Base-by-base conservation (phyloP, 2,329 filamentous ascomycete species). In the Lomentospora prolificans region DNA sequence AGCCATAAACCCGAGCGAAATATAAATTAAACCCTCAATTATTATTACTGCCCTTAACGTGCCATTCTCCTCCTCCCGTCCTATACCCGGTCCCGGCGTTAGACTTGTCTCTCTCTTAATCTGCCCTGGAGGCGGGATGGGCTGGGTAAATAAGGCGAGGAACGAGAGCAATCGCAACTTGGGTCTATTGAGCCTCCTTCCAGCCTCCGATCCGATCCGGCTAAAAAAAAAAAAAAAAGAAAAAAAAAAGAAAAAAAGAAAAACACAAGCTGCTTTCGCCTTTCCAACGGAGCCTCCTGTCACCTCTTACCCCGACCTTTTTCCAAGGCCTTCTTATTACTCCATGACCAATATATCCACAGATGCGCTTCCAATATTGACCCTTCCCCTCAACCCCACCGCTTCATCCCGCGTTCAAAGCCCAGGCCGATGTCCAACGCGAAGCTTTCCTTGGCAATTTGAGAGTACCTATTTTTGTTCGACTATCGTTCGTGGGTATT, bases 381-480 rank as follows among this genome's bases (percentile, higher is more conserved):
- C 22, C 22, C 17, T 7, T 22, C 24, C 44, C 7, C 10, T 10
- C 8, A n/a, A 12, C 22, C 17, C 44, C 44, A 25, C 44, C 44
- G 44, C n/a, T 17, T n/a, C 36, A 8, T 41, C 36, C 36, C 36
- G 36, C 14, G 36, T 41, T 8, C 36, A 41, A 19, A 19, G n/a
- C n/a, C n/a, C n/a, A n/a, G n/a, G n/a, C n/a, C n/a, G n/a, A n/a
- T 12, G 30, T 6, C 30, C 30, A 7, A 19, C 44, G 22, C 44
- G 44, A 48, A 25, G 44, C 22, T 48, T 48, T 48, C 17, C 44
- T 48, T 48, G 44, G 44, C 44, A 48, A n/a, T 48, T 48, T 48
- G 22, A 22, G 44, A 19, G 22, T 10, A 12, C 2, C 44, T 48
- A 48, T 48, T 48, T 48, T 48, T 22, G 44, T 48, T 48, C 22